Base-by-base conservation (phyloP, 148 eudicot species). In the Heliosperma pusillum region DNA sequence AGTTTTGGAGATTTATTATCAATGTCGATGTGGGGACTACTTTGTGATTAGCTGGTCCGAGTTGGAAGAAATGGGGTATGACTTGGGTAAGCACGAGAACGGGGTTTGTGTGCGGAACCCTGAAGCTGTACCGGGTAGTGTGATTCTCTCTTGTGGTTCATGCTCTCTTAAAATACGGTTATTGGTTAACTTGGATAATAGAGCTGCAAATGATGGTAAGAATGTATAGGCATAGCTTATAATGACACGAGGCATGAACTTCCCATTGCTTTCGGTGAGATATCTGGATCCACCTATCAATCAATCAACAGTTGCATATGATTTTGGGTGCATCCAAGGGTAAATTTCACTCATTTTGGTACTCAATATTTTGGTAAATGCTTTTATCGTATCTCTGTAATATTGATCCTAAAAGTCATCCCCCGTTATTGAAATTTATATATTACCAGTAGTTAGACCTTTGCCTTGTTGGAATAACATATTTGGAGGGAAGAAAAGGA, bases 1-100 rank as follows among this genome's bases (percentile, higher is more conserved):
- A 55, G 74, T 7, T 22, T 78, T 83, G 47, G 90, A 85, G 67
- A 81, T 91, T 3, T 87, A 72, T 36, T 73, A 88, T 67, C 87
- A 76, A 67, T 93, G 98, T 69, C 82, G 88, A 71, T 91, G 97
- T 83, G 91, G 98, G 55, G 98, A 93, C 78, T 86, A 77, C 79
- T 93, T 83, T 81, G 77, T 74, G n/a, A 78, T 93, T 70, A 85
- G 82, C 77, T 83, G 87, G 20, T 21, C 67, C 0, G 98, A 93
- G 80, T 80, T 93, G 88, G 86, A 77, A 80, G 93, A 91, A 80
- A 89, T 87, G 86, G 97, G 98, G 2, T 93, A 82, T 82, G 44
- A 71, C 20, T 60, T 93, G 33, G 70, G 69, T 52, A 87, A 69
- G 76, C 78, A 82, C 50, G 84, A 81, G 27, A 78, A 76, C 79